These are phyloP conservation scores for Gryganskiella cystojenkinii DNA, from an alignment of 192 early-diverging fungal genomes.

Conservation along the genomic window DNA sequence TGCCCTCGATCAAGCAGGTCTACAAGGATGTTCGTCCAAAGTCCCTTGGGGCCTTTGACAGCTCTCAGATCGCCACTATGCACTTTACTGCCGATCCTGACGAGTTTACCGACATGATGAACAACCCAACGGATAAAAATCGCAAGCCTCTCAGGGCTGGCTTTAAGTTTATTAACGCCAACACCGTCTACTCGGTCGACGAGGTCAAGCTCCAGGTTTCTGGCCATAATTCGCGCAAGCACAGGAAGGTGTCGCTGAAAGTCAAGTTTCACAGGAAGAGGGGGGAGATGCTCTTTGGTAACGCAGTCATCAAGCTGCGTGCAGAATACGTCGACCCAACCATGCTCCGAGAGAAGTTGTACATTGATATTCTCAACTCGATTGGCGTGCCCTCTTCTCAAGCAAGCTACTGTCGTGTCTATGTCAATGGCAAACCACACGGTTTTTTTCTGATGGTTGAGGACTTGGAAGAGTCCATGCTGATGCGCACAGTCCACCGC, in stretches of 20 bases:
- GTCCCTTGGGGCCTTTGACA: constrained; percentile 9
- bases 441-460: constrained; percentile 48
- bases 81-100: constrained; percentile 11
- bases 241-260: constrained; percentile 44
- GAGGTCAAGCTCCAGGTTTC: constrained; percentile 38
- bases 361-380: constrained; percentile 39
- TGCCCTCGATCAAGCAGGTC: constrained; percentile 20
- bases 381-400: constrained; percentile 28
- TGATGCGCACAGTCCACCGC: constrained; percentile 30
- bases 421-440: constrained; percentile 30
- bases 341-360: constrained; percentile 52
- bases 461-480: constrained; percentile 28
- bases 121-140: not conserved
- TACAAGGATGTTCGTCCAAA: constrained; percentile 23
- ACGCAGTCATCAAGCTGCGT: constrained; percentile 36
- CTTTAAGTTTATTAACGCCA: constrained; percentile 24
- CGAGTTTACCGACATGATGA: constrained; percentile 7
- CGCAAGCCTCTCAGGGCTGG: not conserved
- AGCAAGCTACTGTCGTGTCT: constrained; percentile 39
- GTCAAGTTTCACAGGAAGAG: constrained; percentile 23
- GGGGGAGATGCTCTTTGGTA: constrained; percentile 22
- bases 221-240: constrained; percentile 40
- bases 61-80: constrained; percentile 18
- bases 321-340: constrained; percentile 44
- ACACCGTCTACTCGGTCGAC: constrained; percentile 16